These are phyloP conservation scores for Pythium volutum DNA, from an alignment of 352 stramenopile genomes.

Conservation along the genomic window DNA sequence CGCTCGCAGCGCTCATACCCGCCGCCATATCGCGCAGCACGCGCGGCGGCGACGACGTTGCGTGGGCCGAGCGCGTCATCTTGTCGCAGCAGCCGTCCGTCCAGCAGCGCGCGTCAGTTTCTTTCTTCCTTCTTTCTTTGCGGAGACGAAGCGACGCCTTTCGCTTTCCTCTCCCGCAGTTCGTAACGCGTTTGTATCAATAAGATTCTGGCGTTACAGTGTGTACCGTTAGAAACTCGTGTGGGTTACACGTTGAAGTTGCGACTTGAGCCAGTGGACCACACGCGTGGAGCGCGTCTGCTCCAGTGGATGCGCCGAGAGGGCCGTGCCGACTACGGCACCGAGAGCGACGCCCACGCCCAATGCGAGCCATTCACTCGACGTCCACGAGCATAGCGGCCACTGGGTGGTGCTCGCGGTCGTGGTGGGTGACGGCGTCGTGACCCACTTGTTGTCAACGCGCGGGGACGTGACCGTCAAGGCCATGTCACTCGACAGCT, in stretches of 20 bases:
- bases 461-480: conserved; percentile 1
- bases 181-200: conserved; percentile 18
- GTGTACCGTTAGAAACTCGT: conserved; percentile 9
- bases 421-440: neutral
- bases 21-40: conserved; percentile 2
- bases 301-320: conserved; percentile 1
- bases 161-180: conserved; percentile 17
- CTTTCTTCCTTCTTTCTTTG: neutral
- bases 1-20: too few relatives aligned
- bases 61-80: conserved; percentile 22
- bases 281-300: neutral
- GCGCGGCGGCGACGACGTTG: conserved; percentile 21
- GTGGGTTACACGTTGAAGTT: conserved; percentile 21
- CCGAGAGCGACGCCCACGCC: conserved; percentile 19
- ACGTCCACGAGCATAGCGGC: neutral
- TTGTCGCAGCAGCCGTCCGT: neutral
- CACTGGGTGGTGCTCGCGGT: neutral
- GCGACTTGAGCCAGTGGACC: neutral
- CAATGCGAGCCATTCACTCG: conserved; percentile 23
- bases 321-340: neutral
- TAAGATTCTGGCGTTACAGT: neutral
- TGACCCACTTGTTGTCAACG: neutral
- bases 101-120: neutral
- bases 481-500: conserved; percentile 1
- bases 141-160: conserved; percentile 8